Evolutionary conservation across 306 rosid genomes (phyloP).

Genomic region (Quercus aquifolioides): DNA sequence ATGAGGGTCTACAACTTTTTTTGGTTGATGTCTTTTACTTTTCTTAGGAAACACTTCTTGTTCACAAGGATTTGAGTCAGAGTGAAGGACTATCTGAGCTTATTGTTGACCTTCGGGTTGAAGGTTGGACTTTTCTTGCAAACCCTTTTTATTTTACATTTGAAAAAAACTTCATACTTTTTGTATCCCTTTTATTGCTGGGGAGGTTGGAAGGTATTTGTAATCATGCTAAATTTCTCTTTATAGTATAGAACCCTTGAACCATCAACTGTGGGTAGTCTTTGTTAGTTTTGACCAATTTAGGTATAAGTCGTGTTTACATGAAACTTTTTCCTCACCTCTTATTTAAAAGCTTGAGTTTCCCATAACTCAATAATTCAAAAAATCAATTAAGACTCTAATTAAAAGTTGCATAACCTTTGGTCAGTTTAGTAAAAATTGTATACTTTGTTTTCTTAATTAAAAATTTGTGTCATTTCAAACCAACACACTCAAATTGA

Average conservation of each 20-base stretch:
- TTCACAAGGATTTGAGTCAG: conserved; percentile 63
- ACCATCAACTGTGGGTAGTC: not conserved
- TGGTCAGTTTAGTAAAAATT: not conserved
- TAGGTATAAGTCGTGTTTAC: not conserved
- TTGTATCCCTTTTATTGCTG: not conserved
- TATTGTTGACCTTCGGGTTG: conserved; percentile 54
- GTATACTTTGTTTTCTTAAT: not conserved
- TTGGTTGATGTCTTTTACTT: conserved; percentile 17
- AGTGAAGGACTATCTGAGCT: conserved; percentile 56
- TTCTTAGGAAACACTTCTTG: conserved; percentile 93
- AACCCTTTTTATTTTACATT: not conserved
- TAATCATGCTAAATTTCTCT: not conserved
- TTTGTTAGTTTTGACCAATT: not conserved
- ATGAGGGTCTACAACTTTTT: not conserved
- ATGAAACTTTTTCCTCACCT: not conserved
- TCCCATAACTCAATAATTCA: not conserved
- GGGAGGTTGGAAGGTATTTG: not conserved
- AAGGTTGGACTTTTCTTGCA: conserved; percentile 50
- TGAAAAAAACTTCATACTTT: not conserved
- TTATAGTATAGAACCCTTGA: not conserved
- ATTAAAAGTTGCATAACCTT: not conserved
- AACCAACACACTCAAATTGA: not conserved
- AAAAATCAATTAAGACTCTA: not conserved
- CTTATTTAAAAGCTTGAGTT: not conserved
- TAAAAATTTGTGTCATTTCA: not conserved